A percentile compares a stretch with the other conserved stretches of the same genome.
phyloP scores from a whole-genome alignment of 768 basidiomycete species.

The Phylloporus sp. region DNA sequence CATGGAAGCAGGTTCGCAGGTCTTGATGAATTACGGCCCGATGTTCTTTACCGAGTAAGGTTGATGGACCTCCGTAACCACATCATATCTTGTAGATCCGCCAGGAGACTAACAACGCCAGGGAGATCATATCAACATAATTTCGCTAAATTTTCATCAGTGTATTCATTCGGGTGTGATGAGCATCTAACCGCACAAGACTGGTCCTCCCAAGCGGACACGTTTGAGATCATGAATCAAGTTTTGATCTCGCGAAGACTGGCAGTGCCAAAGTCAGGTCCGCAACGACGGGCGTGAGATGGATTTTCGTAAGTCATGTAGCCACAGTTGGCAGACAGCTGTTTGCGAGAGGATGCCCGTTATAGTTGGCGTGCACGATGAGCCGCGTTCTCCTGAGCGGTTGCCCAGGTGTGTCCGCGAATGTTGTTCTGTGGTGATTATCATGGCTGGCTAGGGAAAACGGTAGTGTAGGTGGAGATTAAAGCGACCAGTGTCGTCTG shows the following conservation, averaged over 20 bases:
- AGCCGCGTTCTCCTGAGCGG: neutral
- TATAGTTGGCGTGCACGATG: neutral
- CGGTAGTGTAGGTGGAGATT: conserved; percentile 1
- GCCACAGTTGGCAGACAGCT: neutral
- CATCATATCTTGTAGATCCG: neutral
- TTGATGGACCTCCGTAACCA: neutral
- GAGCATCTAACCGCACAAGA: neutral
- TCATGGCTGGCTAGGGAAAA: too few species aligned
- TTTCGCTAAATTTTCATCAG: neutral
- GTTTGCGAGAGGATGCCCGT: neutral
- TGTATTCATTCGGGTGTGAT: neutral
- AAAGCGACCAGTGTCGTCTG: conserved; percentile 4
- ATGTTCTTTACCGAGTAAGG: conserved; percentile 37
- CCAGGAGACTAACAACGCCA: neutral
- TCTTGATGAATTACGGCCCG: conserved; percentile 57
- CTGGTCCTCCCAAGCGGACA: too few species aligned
- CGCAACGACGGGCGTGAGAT: neutral
- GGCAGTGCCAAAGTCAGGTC: neutral
- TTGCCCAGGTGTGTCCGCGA: neutral
- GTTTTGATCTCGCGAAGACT: neutral
- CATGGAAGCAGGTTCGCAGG: conserved; percentile 43
- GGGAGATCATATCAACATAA: neutral
- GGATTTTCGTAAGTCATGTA: neutral
- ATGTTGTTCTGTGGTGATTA: neutral
- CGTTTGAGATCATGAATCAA: neutral